Base-by-base conservation (phyloP, 768 basidiomycete genomes). In the Tylopilus felleus region DNA sequence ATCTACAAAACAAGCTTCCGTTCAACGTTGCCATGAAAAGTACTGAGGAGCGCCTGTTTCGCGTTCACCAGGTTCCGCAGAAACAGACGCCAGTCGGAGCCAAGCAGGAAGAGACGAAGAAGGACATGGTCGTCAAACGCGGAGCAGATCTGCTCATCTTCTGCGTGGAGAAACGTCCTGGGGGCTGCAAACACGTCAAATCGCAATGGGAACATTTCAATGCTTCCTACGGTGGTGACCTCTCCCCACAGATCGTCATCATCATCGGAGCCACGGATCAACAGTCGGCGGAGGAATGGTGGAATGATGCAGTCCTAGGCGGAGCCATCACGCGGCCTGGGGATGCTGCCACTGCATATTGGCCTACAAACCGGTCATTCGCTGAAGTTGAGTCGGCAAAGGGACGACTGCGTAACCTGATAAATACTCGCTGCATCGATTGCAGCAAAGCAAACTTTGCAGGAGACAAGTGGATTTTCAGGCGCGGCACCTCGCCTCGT, bases 121-220 rank as follows among this genome's bases (percentile, higher is more conserved):
- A 50, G 45, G 47, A 42, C 13, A 16, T 31, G 36, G 22, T 56
- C 0, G 44, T 65, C 51, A 55, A 65, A 47, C 63, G 65, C 17
- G 60, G 65, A 48, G 60, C 56, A 9, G 60, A 67, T 22, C 36
- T 67, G 10, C 65, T 66, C 39, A 44, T 66, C 19, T 65, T 62
- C 31, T 66, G 65, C 44, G 63, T 56, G 40, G 23, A 49, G 23
- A 60, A 49, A 33, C 49, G 45, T 16, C 28, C 7, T 7, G 46
- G 22, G 23, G 53, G 46, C 1, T 42, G 19, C 19, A 10, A 13
- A 43, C 50, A 58, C 21, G 53, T 65, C 46, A 65, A 28, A 56
- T 33, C 12, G 21, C 60, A 65, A 53, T 67, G 65, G 62, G 56
- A 66, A 5, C 35, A 62, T 51, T 66, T 66, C 50, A 56, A 58